Evolutionary conservation across 2,329 filamentous ascomycete species (phyloP), one percentile per base, ranked within the genome.

Genomic region (Aspergillus sp.): DNA sequence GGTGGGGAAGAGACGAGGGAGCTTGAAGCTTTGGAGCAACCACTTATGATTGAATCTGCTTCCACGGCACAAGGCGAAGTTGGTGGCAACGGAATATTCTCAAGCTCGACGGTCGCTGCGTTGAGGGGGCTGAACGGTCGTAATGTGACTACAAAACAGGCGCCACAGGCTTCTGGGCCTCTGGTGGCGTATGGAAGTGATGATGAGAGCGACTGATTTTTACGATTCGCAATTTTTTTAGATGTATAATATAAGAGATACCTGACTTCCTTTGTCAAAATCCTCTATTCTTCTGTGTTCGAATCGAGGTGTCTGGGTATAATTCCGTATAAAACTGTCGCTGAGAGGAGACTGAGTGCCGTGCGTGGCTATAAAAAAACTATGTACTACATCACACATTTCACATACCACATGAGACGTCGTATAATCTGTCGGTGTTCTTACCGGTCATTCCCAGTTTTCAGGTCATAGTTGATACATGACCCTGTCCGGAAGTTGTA

Each of bases 121-220:
- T 77, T 99, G 60, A 89, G 89, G 71, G 82, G 82, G 11, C 82
- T 83, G 60, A 79, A 73, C 17, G 81, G 69, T 67, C 73, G 72
- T 57, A 77, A 68, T 67, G 74, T 75, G 62, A 75, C 79, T 43
- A 77, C 82, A 51, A 82, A 83, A 69, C 68, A 76, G 54, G 81
- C 85, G 47, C 66, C 71, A 7, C 67, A 73, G 51, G 66, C 67
- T 23, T 68, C 70, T 13, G 81, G 91, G 1, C 91, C 92, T 7
- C 79, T 98, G 66, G 95, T 97, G 22, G 91, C 85, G 28, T 99
- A 99, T 72, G 93, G 89, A 59, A 97, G 92, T 75, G 93, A 96
- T 77, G 91, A 93, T 73, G 93, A 97, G 63, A 90, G 85, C 66
- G 86, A 89, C 66, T 82, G 69, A 50, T 60, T 62, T 57, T 13